Evolutionary conservation across 1,284 basidiomycete species (phyloP).

Genomic region (Fomitopsis palustris): DNA sequence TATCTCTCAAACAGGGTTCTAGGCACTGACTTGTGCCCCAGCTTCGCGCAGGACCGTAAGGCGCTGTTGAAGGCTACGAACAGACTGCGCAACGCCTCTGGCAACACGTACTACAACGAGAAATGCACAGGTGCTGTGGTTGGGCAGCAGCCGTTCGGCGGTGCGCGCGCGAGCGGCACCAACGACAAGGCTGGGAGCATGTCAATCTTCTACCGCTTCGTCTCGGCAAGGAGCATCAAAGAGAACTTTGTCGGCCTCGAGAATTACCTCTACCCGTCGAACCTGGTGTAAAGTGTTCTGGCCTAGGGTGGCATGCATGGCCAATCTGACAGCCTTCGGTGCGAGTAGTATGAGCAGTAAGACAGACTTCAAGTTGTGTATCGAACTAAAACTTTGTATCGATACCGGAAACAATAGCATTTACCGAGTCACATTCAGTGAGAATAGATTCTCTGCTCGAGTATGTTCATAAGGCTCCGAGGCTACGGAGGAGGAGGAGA

Average conservation of each 20-base stretch:
- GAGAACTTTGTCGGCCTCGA: constrained; percentile 87
- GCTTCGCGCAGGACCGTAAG: constrained; percentile 79
- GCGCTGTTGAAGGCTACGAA: constrained; percentile 76
- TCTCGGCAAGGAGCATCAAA: constrained; percentile 92
- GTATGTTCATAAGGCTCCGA: too few species aligned
- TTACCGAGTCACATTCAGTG: too few species aligned
- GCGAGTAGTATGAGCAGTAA: background rate
- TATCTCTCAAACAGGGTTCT: background rate
- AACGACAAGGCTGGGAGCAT: constrained; percentile 98
- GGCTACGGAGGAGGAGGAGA: too few species aligned
- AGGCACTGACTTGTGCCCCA: constrained; percentile 27
- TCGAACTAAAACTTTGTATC: background rate
- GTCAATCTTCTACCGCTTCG: constrained; percentile 86
- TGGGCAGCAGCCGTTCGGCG: constrained; percentile 97
- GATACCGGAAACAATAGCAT: too few species aligned
- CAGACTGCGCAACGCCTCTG: constrained; percentile 81
- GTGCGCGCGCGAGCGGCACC: constrained; percentile 89
- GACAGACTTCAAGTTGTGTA: background rate
- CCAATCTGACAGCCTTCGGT: background rate
- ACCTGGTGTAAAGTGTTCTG: constrained; percentile 50
- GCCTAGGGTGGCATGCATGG: too few species aligned
- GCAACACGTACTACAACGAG: constrained; percentile 94
- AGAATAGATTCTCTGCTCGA: too few species aligned
- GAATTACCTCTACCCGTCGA: constrained; percentile 82
- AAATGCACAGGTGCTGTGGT: constrained; percentile 96